phyloP scores from a whole-genome alignment of 2,329 filamentous ascomycete genomes.

The Arachnomyces sp. region DNA sequence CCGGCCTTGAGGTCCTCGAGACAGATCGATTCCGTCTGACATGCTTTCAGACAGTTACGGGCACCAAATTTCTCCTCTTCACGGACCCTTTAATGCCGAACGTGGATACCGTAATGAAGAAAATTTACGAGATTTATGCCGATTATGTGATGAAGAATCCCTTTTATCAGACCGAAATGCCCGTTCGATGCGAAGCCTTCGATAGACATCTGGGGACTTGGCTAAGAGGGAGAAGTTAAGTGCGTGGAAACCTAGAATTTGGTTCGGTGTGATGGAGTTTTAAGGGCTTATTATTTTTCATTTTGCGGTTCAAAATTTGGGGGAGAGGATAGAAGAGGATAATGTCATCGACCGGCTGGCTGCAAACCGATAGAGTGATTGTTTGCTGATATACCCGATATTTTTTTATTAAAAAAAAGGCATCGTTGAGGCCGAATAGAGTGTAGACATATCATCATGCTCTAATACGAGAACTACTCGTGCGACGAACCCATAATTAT shows the following conservation, averaged over 20 bases:
- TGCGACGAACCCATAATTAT: too few relatives aligned
- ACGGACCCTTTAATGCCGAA: constrained; percentile 80
- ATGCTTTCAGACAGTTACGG: constrained; percentile 91
- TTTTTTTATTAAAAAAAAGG: too few relatives aligned
- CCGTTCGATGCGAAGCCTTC: constrained; percentile 88
- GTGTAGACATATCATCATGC: too few relatives aligned
- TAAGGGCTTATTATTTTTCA: constrained; percentile 6
- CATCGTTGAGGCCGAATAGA: too few relatives aligned
- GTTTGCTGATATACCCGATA: too few relatives aligned
- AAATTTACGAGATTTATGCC: constrained; percentile 88
- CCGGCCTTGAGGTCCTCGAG: constrained; percentile 87
- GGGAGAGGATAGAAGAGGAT: background rate
- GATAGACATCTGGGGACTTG: constrained; percentile 78
- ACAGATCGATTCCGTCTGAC: constrained; percentile 90
- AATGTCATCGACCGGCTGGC: background rate
- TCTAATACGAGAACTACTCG: too few relatives aligned
- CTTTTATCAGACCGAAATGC: constrained; percentile 98
- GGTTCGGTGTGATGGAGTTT: constrained; percentile 17
- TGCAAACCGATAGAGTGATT: too few relatives aligned
- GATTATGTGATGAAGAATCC: constrained; percentile 99
- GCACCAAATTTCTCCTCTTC: constrained; percentile 91
- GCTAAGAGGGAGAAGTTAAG: constrained; percentile 56
- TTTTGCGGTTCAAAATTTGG: constrained; percentile 6
- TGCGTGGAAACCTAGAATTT: constrained; percentile 11
- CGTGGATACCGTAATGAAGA: constrained; percentile 72